phyloP scores from a whole-genome alignment of 768 basidiomycete genomes.

The Leccinum fibrillosum region DNA sequence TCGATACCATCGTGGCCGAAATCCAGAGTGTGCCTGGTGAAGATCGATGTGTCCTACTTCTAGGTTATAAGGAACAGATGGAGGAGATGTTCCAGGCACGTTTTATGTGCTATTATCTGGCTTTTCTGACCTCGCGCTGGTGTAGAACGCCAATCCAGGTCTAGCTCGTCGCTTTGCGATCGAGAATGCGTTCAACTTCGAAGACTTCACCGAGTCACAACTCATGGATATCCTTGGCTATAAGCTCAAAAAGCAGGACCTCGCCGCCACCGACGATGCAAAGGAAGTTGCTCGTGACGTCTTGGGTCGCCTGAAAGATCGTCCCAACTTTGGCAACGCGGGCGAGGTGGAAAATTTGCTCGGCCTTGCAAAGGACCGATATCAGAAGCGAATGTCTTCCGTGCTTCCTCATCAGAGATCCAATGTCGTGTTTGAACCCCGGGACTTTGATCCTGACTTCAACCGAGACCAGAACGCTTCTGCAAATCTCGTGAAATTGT shows the following conservation, averaged over 20 bases:
- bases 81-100: slow-evolving; percentile 70
- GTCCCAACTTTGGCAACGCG: slow-evolving; percentile 64
- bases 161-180: slow-evolving; percentile 64
- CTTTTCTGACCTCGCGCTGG: not conserved
- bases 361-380: slow-evolving; percentile 45
- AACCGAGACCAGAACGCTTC: slow-evolving; percentile 47
- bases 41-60: slow-evolving; percentile 62
- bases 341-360: slow-evolving; percentile 65
- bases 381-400: slow-evolving; percentile 38
- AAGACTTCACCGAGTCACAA: slow-evolving; percentile 57
- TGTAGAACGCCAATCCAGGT: slow-evolving; percentile 68
- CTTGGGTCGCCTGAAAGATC: slow-evolving; percentile 33
- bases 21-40: slow-evolving; percentile 68
- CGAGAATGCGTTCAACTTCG: slow-evolving; percentile 66
- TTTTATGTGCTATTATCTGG: not conserved
- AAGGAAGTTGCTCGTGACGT: slow-evolving; percentile 54
- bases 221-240: slow-evolving; percentile 48
- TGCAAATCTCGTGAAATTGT: slow-evolving; percentile 51
- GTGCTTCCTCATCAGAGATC: slow-evolving; percentile 19
- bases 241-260: slow-evolving; percentile 57
- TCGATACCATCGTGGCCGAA: slow-evolving; percentile 74
- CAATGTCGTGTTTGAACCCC: slow-evolving; percentile 35
- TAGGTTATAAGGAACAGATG: slow-evolving; percentile 67
- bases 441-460: slow-evolving; percentile 64
- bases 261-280: slow-evolving; percentile 52